Evolutionary conservation across 2,329 filamentous ascomycete species (phyloP).

Genomic region (Pezicula rhizophila): DNA sequence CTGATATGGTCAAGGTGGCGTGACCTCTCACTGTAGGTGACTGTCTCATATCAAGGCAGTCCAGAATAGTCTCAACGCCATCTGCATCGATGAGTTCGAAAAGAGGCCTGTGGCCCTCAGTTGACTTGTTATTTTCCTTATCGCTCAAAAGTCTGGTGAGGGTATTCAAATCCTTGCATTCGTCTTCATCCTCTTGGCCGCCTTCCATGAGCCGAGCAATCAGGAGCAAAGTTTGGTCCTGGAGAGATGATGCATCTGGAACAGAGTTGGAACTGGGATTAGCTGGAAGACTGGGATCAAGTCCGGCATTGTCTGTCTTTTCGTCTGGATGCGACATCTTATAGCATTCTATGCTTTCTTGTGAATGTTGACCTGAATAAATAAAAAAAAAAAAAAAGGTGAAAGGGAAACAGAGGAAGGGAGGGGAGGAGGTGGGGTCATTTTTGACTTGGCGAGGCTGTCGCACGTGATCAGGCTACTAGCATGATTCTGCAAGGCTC

Average conservation of each 20-base stretch:
- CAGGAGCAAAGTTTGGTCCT: conserved; percentile 37
- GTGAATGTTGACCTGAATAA: background rate
- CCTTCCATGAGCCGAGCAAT: conserved; percentile 88
- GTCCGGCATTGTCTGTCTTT: background rate
- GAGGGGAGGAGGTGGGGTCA: background rate
- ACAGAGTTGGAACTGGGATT: conserved; percentile 2
- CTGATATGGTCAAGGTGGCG: conserved; percentile 74
- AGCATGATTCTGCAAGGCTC: no score
- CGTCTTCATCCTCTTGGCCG: conserved; percentile 74
- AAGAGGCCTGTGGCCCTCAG: conserved; percentile 30
- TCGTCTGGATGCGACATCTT: background rate
- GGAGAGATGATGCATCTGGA: conserved; percentile 21
- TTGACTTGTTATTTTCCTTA: conserved; percentile 22
- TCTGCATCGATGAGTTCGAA: conserved; percentile 61
- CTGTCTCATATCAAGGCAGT: conserved; percentile 79
- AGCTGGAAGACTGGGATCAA: conserved; percentile 10
- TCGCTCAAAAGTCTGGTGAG: conserved; percentile 57
- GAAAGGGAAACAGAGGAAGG: background rate
- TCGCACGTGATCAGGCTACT: no score
- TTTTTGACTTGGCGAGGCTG: no score
- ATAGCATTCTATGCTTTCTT: background rate
- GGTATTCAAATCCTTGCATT: conserved; percentile 50
- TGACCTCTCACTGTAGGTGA: conserved; percentile 69
- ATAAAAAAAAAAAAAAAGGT: no score
- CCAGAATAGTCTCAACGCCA: conserved; percentile 78